Percentiles rank a stretch among this genome's conserved stretches.
These are phyloP conservation scores for Macrolepiota albuminosa DNA, from an alignment of 768 basidiomycete species.

Conservation along the genomic window DNA sequence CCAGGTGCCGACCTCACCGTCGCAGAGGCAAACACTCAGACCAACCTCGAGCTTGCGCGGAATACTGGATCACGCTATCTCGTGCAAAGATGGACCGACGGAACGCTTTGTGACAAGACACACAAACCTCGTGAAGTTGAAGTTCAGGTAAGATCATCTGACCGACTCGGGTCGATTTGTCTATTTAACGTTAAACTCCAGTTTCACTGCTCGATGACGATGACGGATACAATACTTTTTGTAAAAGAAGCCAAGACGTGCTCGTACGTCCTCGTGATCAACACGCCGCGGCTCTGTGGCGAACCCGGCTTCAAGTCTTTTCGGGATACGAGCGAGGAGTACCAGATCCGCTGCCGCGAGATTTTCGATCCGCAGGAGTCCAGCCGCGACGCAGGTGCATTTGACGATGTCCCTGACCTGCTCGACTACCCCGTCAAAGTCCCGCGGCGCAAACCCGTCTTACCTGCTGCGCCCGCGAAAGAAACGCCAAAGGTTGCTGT, in stretches of 20 bases:
- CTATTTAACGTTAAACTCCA: slow-evolving; percentile 22
- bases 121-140: slow-evolving; percentile 85
- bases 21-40: slow-evolving; percentile 59
- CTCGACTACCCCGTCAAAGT: slow-evolving; percentile 52
- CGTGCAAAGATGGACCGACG: slow-evolving; percentile 87
- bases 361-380: slow-evolving; percentile 43
- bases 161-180: slow-evolving; percentile 1
- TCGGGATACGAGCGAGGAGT: slow-evolving; percentile 59
- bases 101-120: slow-evolving; percentile 92
- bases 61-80: slow-evolving; percentile 85
- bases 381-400: slow-evolving; percentile 20
- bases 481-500: slow-evolving; percentile 2
- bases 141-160: slow-evolving; percentile 60
- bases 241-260: slow-evolving; percentile 94
- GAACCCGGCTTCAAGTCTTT: slow-evolving; percentile 89
- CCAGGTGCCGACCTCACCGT: slow-evolving; percentile 61
- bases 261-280: slow-evolving; percentile 89
- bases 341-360: slow-evolving; percentile 75
- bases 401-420: slow-evolving; percentile 33
- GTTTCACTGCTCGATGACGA: slow-evolving; percentile 96
- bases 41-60: slow-evolving; percentile 73
- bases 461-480: slow-evolving; percentile 34
- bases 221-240: slow-evolving; percentile 84
- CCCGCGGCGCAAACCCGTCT: slow-evolving; percentile 44
- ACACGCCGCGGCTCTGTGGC: slow-evolving; percentile 91